These are phyloP conservation scores for Tolypocladium album DNA, from an alignment of 2,329 filamentous ascomycete species.

Conservation along the genomic window DNA sequence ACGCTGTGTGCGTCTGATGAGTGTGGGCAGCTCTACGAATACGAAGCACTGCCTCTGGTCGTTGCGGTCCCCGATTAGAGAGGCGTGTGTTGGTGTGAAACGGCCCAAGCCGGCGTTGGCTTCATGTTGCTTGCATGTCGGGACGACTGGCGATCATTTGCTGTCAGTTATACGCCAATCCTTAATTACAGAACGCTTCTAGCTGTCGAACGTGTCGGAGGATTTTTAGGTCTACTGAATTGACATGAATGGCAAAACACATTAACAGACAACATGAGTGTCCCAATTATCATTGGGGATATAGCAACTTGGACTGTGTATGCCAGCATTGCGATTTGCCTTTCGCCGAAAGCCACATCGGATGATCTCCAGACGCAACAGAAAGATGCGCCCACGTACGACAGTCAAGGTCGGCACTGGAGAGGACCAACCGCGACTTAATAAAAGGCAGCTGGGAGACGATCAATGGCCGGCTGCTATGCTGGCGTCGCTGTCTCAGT, in stretches of 20 bases:
- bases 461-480: no score
- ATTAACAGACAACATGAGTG: neutral
- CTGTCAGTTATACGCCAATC: neutral
- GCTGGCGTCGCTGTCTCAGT: neutral
- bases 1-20: neutral
- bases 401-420: neutral
- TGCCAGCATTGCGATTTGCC: neutral
- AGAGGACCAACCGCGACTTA: neutral
- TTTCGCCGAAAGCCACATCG: neutral
- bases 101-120: neutral
- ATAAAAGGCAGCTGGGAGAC: no score
- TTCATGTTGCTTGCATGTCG: neutral
- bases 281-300: neutral
- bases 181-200: neutral
- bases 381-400: neutral
- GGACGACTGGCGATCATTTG: neutral
- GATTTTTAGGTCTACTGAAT: no score
- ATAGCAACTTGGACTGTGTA: neutral
- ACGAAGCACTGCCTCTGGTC: neutral
- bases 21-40: neutral
- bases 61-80: neutral
- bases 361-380: no score
- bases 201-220: neutral
- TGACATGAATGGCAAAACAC: neutral
- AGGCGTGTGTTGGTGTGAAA: neutral